Evolutionary conservation across 345 rosid genomes (phyloP), one percentile per base, ranked within the genome.

Genomic region (Bruguiera gymnorhiza): DNA sequence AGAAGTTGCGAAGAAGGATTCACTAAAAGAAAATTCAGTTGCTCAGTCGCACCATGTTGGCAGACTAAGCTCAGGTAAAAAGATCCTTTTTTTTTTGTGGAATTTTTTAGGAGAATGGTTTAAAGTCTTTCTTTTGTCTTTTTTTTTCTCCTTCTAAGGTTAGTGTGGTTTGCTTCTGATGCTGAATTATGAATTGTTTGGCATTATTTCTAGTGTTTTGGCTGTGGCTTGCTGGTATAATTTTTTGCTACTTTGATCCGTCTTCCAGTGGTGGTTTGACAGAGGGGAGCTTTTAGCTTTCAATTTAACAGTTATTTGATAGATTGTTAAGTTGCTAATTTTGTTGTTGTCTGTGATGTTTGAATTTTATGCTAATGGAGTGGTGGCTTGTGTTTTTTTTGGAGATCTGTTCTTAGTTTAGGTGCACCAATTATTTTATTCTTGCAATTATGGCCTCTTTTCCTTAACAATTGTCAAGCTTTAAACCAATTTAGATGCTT

Each of bases 1-100:
- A 80, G 99, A 88, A 81, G 83, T 81, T 73, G 79, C 66, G 73
- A 87, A 86, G 84, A 88, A 90, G 77, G 91, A 84, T 82, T 86
- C 89, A 59, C 82, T 84, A 67, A 89, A 89, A 81, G 97, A 94
- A 62, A 83, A 79, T 61, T 85, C 96, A 58, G 80, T 83, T 81
- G 71, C 82, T 76, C 97, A 86, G 86, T 80, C 98, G 60, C 81
- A 85, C 73, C 92, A 81, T 82, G 81, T 76, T 61, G 67, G 60
- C 68, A 76, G 87, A 79, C 86, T 70, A 80, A 80, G 80, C 80
- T 91, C 95, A 80, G 97, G 97, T 93, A 75, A 75, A 75, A 57
- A 39, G 29, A 43, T 23, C 60, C 15, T n/a, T 36, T 63, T 43
- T 43, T 67, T 3, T 50, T 34, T 27, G 8, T 23, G 19, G 23